phyloP scores from a whole-genome alignment of 2,329 filamentous ascomycete genomes.

The Geosmithia morbida region DNA sequence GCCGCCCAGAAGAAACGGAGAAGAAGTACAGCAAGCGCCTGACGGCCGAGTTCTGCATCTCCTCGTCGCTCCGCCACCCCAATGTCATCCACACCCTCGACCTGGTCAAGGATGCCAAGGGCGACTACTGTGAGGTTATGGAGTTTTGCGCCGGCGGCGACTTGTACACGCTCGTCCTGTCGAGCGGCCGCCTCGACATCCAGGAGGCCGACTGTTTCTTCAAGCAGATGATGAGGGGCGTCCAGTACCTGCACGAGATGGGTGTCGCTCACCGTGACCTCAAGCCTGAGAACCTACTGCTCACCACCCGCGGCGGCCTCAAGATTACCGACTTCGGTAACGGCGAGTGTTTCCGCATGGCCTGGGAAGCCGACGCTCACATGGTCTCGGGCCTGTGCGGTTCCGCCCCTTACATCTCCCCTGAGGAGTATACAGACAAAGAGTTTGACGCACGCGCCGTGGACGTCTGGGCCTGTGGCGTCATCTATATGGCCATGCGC shows the following conservation, averaged over 20 bases:
- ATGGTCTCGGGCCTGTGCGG: constrained; percentile 97
- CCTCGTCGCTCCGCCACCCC: constrained; percentile 86
- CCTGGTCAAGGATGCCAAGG: constrained; percentile 87
- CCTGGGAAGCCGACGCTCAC: constrained; percentile 95
- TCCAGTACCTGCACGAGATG: constrained; percentile 99
- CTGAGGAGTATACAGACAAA: constrained; percentile 87
- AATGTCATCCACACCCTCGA: constrained; percentile 98
- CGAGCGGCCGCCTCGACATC: constrained; percentile 83
- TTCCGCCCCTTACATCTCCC: constrained; percentile 92
- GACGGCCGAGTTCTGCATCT: constrained; percentile 97
- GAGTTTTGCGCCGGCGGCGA: constrained; percentile 97
- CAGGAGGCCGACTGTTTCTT: constrained; percentile 95
- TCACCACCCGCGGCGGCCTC: constrained; percentile 82
- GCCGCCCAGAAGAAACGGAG: constrained; percentile 82
- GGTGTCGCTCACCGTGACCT: constrained; percentile 93
- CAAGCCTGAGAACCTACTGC: constrained; percentile 89
- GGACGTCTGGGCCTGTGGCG: constrained; percentile 94
- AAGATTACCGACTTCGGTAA: constrained; percentile 99
- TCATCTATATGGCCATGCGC: constrained; percentile 99
- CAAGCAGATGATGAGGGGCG: constrained; percentile 97
- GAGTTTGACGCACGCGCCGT: constrained; percentile 98
- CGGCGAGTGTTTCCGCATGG: constrained; percentile 98
- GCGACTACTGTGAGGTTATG: constrained; percentile 98
- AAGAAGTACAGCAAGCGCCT: constrained; percentile 97
- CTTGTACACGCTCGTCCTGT: constrained; percentile 82